Percentiles rank a stretch among this genome's conserved stretches.
phyloP scores from a whole-genome alignment of 495 filamentous ascomycete genomes.

The Rhizodiscina lignyota region DNA sequence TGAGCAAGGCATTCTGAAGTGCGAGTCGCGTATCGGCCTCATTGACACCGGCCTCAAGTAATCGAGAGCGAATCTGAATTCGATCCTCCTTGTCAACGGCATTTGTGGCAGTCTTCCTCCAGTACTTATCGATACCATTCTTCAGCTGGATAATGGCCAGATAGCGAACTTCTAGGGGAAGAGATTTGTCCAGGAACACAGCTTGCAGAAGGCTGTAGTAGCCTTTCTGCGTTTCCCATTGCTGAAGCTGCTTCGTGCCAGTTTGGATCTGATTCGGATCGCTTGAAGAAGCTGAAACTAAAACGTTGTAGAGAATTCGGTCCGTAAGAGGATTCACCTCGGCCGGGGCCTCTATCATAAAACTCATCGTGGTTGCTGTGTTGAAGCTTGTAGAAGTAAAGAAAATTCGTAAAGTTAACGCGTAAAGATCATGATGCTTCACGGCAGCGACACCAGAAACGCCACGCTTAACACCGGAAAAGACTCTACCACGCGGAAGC shows the following conservation, averaged over 20 bases:
- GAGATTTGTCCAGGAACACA: constrained; percentile 57
- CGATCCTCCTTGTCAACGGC: constrained; percentile 63
- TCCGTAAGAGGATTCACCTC: constrained; percentile 45
- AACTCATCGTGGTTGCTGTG: neutral
- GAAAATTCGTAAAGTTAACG: neutral
- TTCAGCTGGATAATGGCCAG: constrained; percentile 89
- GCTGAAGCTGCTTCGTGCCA: constrained; percentile 63
- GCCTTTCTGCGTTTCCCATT: constrained; percentile 63
- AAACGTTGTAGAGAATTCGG: constrained; percentile 51
- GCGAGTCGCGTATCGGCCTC: constrained; percentile 61
- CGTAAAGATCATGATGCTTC: neutral
- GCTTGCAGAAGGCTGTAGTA: constrained; percentile 75
- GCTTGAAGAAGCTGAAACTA: constrained; percentile 56
- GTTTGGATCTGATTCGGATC: constrained; percentile 61
- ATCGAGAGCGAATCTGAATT: constrained; percentile 49
- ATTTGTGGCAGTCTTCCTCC: constrained; percentile 57
- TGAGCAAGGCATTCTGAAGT: constrained; percentile 69
- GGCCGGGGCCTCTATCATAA: constrained; percentile 34
- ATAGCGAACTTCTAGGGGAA: constrained; percentile 62
- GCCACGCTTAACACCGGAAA: too few species aligned
- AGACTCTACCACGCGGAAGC: too few species aligned
- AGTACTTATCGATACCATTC: constrained; percentile 88
- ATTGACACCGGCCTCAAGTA: constrained; percentile 52
- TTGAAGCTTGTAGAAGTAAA: too few species aligned
- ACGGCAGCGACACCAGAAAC: too few species aligned